phyloP scores from a whole-genome alignment of 192 early-diverging fungal genomes.

The Coemansia sp. region DNA sequence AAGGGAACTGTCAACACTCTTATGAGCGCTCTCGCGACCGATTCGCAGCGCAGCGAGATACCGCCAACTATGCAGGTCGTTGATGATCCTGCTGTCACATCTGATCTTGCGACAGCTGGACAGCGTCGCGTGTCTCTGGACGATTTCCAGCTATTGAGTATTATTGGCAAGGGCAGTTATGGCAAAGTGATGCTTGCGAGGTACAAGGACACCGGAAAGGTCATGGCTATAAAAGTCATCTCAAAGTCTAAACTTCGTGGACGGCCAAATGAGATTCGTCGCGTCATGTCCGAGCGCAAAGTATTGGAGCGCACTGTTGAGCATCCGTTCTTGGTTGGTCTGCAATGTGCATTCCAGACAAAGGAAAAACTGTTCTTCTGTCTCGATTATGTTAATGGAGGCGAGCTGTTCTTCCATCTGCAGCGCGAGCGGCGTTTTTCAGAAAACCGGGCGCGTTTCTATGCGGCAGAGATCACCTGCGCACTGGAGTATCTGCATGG shows the following conservation, averaged over 20 bases:
- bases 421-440: conserved; percentile 66
- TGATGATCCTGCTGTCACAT: conserved; percentile 10
- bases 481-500: conserved; percentile 76
- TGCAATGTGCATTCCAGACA: conserved; percentile 75
- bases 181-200: conserved; percentile 74
- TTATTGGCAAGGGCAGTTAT: conserved; percentile 76
- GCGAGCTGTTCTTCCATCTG: conserved; percentile 73
- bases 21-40: conserved; percentile 41
- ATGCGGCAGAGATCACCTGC: conserved; percentile 57
- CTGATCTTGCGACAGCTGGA: not conserved
- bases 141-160: conserved; percentile 71
- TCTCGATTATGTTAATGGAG: conserved; percentile 74
- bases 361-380: conserved; percentile 73
- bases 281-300: conserved; percentile 67
- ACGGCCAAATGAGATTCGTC: conserved; percentile 60
- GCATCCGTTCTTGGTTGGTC: conserved; percentile 68
- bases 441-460: conserved; percentile 64
- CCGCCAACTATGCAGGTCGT: conserved; percentile 16
- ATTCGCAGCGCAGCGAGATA: conserved; percentile 26
- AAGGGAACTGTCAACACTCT: conserved; percentile 49
- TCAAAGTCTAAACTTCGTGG: conserved; percentile 66
- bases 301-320: conserved; percentile 56
- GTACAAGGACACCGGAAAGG: conserved; percentile 68
- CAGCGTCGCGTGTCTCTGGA: conserved; percentile 42
- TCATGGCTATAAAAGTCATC: conserved; percentile 73